Percentiles rank a stretch among this genome's conserved stretches.
phyloP scores from a whole-genome alignment of 2,329 filamentous ascomycete species.

The Botrytis cinerea region DNA sequence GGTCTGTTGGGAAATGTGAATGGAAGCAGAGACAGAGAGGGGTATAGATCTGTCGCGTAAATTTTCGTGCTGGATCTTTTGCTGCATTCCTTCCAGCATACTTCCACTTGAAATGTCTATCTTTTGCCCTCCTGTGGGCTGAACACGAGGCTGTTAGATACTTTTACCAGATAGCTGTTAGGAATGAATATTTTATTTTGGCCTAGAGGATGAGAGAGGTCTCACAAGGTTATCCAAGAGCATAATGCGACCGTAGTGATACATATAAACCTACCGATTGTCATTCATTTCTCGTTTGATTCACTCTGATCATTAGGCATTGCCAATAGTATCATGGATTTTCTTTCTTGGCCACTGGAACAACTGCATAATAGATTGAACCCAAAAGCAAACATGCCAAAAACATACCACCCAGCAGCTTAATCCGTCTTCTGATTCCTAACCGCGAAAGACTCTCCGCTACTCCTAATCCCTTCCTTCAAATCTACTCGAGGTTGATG shows the following conservation, averaged over 20 bases:
- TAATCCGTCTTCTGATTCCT: background rate
- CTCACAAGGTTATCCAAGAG: background rate
- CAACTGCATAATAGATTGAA: background rate
- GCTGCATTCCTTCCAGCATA: background rate
- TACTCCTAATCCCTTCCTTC: background rate
- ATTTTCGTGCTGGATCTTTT: background rate
- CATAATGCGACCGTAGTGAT: no score
- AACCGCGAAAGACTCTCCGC: background rate
- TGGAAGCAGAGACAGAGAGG: background rate
- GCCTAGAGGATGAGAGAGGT: background rate
- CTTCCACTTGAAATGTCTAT: background rate
- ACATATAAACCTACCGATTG: background rate
- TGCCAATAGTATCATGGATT: background rate
- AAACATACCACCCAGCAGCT: no score
- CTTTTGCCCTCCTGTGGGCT: background rate
- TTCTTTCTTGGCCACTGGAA: background rate
- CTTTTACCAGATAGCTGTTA: background rate
- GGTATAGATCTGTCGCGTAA: background rate
- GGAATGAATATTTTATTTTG: background rate
- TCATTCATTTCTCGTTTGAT: background rate
- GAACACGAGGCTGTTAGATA: background rate
- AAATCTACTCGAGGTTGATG: background rate
- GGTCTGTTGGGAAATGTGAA: no score
- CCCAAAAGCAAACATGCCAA: background rate
- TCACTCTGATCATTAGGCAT: background rate